phyloP scores from a whole-genome alignment of 139 green algal genomes.

The Deuterostichococcus epilithicus region DNA sequence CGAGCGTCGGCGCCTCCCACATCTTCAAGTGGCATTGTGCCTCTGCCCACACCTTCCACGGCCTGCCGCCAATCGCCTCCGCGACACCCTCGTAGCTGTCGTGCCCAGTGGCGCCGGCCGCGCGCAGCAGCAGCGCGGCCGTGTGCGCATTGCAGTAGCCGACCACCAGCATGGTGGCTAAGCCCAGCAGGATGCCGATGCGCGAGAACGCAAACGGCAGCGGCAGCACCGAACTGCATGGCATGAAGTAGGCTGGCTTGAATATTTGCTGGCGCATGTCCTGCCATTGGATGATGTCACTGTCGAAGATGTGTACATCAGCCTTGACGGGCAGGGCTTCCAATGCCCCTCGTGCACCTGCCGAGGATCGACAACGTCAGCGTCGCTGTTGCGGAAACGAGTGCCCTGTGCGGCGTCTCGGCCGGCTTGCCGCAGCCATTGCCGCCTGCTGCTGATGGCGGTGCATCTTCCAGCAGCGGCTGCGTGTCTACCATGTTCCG shows the following conservation, averaged over 20 bases:
- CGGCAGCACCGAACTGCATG: conserved; percentile 64
- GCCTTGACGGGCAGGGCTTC: neutral
- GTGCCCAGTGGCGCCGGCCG: conserved; percentile 34
- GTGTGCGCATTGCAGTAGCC: conserved; percentile 59
- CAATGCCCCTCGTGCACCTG: conserved; percentile 7
- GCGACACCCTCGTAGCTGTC: conserved; percentile 65
- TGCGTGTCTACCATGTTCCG: too few species aligned
- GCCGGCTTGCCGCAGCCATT: neutral
- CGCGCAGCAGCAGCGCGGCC: conserved; percentile 55
- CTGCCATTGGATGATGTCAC: neutral
- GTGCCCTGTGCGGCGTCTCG: neutral
- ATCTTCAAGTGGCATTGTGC: neutral
- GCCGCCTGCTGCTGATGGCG: neutral
- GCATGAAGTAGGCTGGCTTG: neutral
- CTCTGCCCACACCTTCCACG: conserved; percentile 36
- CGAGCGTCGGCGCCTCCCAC: too few species aligned
- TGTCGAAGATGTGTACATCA: neutral
- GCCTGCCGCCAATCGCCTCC: conserved; percentile 44
- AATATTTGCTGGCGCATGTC: neutral
- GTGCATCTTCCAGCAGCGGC: neutral
- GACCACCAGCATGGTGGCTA: conserved; percentile 50
- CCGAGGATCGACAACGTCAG: conserved; percentile 48
- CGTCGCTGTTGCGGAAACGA: conserved; percentile 27
- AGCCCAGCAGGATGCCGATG: conserved; percentile 52
- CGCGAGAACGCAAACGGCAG: conserved; percentile 70